Evolutionary conservation across 306 rosid genomes (phyloP), one percentile per base, ranked within the genome.

Genomic region (Malus fusca): DNA sequence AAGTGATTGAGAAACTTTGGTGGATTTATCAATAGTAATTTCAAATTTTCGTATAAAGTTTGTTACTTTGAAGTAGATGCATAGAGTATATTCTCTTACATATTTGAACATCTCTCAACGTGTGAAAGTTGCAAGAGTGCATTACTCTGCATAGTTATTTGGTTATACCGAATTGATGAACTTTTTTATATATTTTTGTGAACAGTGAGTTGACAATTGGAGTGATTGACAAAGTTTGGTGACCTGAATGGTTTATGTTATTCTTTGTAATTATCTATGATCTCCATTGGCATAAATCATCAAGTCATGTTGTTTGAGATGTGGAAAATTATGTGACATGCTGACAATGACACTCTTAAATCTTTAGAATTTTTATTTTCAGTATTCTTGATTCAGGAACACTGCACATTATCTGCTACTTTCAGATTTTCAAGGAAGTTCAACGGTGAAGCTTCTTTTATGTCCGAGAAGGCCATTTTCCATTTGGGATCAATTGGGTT

Each of bases 381-480:
- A 19, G 25, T 18, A 59, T 64, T 81, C 55, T 46, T 85, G 51
- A 30, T 33, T 31, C 70, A 76, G 86, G 83, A 68, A 52, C 44
- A 61, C 72, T 85, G 86, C 88, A 72, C 77, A 87, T 66, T 81
- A 64, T 44, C 74, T 40, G 78, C 59, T 74, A 46, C 63, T 15
- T 22, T 83, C 82, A 81, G 86, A 81, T 75, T 75, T 71, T 59
- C 67, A 65, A 85, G 84, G 84, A 82, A 88, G 82, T 86, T 79
- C 75, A 68, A n/a, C 51, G 80, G 80, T 78, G 87, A 80, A 88
- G 84, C 79, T 77, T 88, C 79, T 86, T 88, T 88, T 88, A 88
- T 88, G 92, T 88, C 88, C 87, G 87, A 88, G 78, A 83, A 51
- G 83, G 92, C 86, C 69, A 82, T 77, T 43, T 84, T 83, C 87